Percentiles rank a stretch among this genome's conserved stretches.
Conservation (phyloP, 768 basidiomycete species). For the Psilocybe tampanensis region DNA sequence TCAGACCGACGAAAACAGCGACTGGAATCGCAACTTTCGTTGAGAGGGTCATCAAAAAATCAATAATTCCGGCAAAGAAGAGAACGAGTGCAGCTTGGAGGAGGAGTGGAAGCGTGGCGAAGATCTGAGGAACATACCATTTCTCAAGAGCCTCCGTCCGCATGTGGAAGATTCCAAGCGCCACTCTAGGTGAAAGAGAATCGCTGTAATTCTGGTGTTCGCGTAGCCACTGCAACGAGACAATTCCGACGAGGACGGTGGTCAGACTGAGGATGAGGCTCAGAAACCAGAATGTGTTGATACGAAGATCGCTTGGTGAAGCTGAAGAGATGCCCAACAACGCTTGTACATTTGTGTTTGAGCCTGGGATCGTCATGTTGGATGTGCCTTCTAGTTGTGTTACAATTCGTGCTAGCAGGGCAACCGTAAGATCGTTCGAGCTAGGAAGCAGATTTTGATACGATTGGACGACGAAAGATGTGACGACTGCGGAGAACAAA, state of each 20-base stretch:
- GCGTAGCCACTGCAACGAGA: slow-evolving; percentile 3
- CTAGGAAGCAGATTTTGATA: slow-evolving; percentile 17
- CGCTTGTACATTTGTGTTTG: background rate
- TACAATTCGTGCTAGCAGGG: slow-evolving; percentile 10
- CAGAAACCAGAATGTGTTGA: slow-evolving; percentile 5
- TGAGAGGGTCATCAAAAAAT: background rate
- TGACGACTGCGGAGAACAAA: slow-evolving; percentile 21
- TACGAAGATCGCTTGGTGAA: background rate
- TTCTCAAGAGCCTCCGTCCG: background rate
- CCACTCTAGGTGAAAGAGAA: background rate
- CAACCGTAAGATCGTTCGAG: slow-evolving; percentile 7
- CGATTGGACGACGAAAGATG: slow-evolving; percentile 20
- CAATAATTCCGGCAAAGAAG: slow-evolving; percentile 2
- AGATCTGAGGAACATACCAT: slow-evolving; percentile 3
- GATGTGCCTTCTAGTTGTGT: background rate
- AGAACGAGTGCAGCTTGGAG: slow-evolving; percentile 3
- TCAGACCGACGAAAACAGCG: background rate
- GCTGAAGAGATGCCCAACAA: background rate
- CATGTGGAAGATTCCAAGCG: slow-evolving; percentile 2
- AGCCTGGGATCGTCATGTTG: background rate
- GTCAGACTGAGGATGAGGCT: slow-evolving; percentile 4
- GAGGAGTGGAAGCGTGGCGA: slow-evolving; percentile 2
- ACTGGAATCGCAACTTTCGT: background rate
- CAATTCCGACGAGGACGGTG: slow-evolving; percentile 2
- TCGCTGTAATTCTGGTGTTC: slow-evolving; percentile 2